Conservation (phyloP, 805 yeast genomes). For the Zygotorulaspora chibaensis region DNA sequence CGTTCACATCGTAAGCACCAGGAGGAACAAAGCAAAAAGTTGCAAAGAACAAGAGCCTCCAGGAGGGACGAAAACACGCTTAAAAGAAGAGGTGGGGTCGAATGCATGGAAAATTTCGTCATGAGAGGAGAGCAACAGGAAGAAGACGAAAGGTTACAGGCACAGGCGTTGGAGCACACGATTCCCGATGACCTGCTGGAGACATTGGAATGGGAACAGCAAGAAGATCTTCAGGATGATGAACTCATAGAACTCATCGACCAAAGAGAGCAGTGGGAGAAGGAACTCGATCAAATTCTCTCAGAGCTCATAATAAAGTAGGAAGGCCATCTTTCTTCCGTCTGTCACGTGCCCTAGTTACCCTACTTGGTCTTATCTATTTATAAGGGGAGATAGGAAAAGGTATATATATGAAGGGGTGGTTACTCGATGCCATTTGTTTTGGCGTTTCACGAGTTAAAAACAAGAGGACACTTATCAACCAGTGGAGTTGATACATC, state of each 20-base stretch:
- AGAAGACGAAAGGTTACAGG: constrained; percentile 15
- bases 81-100: constrained; percentile 25
- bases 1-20: constrained; percentile 2
- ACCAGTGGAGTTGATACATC: background rate
- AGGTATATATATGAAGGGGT: constrained; percentile 1
- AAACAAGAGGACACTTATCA: too few species aligned
- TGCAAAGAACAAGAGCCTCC: constrained; percentile 2
- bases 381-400: background rate
- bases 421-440: background rate
- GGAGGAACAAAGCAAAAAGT: constrained; percentile 4
- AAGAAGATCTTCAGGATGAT: constrained; percentile 25
- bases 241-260: constrained; percentile 24
- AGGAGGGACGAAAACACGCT: constrained; percentile 10
- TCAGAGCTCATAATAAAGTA: constrained; percentile 6
- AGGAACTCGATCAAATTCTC: constrained; percentile 21
- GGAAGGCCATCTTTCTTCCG: background rate
- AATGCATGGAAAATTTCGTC: constrained; percentile 28
- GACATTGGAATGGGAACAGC: constrained; percentile 17
- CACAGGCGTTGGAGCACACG: constrained; percentile 20
- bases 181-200: constrained; percentile 21
- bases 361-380: background rate
- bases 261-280: constrained; percentile 15
- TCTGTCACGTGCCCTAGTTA: background rate
- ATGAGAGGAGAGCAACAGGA: constrained; percentile 21
- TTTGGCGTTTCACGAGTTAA: background rate